Evolutionary conservation across 495 filamentous ascomycete species (phyloP).

Genomic region (Letharia lupina): DNA sequence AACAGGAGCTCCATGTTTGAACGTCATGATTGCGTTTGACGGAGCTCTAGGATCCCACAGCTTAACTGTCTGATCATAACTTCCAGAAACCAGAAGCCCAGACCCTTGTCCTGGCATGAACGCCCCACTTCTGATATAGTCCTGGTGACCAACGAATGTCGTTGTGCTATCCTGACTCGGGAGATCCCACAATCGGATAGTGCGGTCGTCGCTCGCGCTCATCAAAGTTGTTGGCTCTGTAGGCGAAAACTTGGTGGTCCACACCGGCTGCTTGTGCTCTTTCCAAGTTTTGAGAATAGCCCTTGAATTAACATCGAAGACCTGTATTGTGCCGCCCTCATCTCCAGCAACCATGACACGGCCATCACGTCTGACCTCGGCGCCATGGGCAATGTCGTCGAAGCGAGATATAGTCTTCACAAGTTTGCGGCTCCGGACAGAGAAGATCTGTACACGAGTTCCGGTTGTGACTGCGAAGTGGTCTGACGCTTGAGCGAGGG

Average conservation of each 20-base stretch:
- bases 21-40: slow-evolving; percentile 66
- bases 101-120: slow-evolving; percentile 73
- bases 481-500: slow-evolving; percentile 48
- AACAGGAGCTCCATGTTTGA: slow-evolving; percentile 82
- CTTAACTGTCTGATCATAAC: slow-evolving; percentile 88
- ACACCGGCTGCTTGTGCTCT: slow-evolving; percentile 90
- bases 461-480: slow-evolving; percentile 89
- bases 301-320: slow-evolving; percentile 82
- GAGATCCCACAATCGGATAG: slow-evolving; percentile 88
- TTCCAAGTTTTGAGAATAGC: slow-evolving; percentile 95
- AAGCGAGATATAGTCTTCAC: slow-evolving; percentile 90
- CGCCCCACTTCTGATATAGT: slow-evolving; percentile 80
- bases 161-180: slow-evolving; percentile 64
- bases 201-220: slow-evolving; percentile 81
- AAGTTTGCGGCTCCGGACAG: slow-evolving; percentile 75
- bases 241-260: slow-evolving; percentile 81
- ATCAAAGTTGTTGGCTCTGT: slow-evolving; percentile 76
- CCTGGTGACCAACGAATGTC: slow-evolving; percentile 78
- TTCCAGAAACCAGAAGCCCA: slow-evolving; percentile 72
- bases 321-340: slow-evolving; percentile 81
- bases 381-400: slow-evolving; percentile 77
- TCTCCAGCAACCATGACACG: slow-evolving; percentile 84
- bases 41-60: slow-evolving; percentile 84
- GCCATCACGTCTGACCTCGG: slow-evolving; percentile 79
- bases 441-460: slow-evolving; percentile 85